These are phyloP conservation scores for Monosporascus sp. DNA, from an alignment of 2,329 filamentous ascomycete genomes.

Conservation along the genomic window DNA sequence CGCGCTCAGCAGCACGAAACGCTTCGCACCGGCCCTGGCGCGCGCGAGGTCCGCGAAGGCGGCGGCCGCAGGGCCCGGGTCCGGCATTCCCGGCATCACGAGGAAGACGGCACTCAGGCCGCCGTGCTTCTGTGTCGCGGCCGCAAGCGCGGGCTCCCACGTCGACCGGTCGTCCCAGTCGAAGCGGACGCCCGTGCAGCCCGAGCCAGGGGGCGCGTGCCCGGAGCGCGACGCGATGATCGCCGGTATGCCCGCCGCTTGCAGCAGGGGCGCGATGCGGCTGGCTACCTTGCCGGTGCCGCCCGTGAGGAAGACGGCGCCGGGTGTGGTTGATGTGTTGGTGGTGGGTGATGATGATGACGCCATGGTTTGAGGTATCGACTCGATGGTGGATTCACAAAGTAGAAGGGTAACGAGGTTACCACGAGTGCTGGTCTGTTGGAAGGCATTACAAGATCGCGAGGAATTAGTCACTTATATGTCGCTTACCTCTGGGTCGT, in stretches of 20 bases:
- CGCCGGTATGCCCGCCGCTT: conserved; percentile 21
- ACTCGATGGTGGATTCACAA: neutral
- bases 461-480: no score
- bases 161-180: conserved; percentile 41
- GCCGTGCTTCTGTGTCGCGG: neutral
- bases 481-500: no score
- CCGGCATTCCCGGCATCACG: conserved; percentile 29
- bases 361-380: neutral
- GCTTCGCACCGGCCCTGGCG: conserved; percentile 25
- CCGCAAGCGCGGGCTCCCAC: conserved; percentile 30
- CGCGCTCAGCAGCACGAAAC: conserved; percentile 42
- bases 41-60: conserved; percentile 38
- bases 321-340: neutral
- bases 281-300: conserved; percentile 41
- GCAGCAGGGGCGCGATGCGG: conserved; percentile 33
- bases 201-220: conserved; percentile 4
- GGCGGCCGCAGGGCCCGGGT: conserved; percentile 30
- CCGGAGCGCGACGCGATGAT: conserved; percentile 36
- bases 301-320: conserved; percentile 35
- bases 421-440: no score
- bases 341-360: conserved; percentile 5
- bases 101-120: conserved; percentile 36
- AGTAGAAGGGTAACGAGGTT: neutral
- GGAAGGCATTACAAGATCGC: no score
- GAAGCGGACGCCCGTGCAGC: conserved; percentile 29